These are phyloP conservation scores for Lachnellula hyalina DNA, from an alignment of 2,329 filamentous ascomycete species.

Conservation along the genomic window DNA sequence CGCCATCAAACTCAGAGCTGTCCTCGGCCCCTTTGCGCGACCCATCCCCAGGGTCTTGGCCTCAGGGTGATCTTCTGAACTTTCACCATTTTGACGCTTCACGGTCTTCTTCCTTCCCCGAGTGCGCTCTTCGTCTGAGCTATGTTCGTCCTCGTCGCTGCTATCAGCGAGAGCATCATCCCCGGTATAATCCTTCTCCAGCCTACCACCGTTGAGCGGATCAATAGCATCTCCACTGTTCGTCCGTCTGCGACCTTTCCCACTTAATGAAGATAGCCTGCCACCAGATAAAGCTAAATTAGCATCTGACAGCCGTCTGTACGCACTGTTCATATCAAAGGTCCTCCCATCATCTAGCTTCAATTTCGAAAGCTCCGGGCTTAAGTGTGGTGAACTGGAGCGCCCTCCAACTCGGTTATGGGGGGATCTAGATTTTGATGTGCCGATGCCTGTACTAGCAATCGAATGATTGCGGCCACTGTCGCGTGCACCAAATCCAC, in stretches of 20 bases:
- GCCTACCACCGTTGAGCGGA: conserved; percentile 13
- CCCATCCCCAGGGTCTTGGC: conserved; percentile 32
- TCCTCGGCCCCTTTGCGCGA: conserved; percentile 35
- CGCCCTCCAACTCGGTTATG: conserved; percentile 26
- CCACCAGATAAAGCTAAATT: conserved; percentile 60
- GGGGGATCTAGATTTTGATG: conserved; percentile 28
- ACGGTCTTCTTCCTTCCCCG: conserved; percentile 51
- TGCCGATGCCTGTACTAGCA: conserved; percentile 15
- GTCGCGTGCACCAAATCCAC: conserved; percentile 27
- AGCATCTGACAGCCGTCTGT: conserved; percentile 66
- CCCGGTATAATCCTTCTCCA: conserved; percentile 28
- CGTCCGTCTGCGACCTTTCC: conserved; percentile 19
- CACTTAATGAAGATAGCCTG: conserved; percentile 46
- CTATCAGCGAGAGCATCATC: conserved; percentile 27
- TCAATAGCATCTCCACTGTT: conserved; percentile 17
- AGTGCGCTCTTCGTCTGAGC: conserved; percentile 61
- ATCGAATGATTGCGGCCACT: conserved; percentile 24
- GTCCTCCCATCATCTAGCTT: conserved; percentile 56
- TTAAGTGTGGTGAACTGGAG: conserved; percentile 25
- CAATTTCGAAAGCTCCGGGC: conserved; percentile 33
- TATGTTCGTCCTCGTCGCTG: conserved; percentile 34
- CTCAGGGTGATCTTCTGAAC: conserved; percentile 30
- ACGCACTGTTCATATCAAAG: conserved; percentile 64
- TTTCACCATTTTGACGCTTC: conserved; percentile 27
- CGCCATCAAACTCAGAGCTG: conserved; percentile 59